phyloP scores from a whole-genome alignment of 2,329 filamentous ascomycete species.

The Pseudonectria buxi region DNA sequence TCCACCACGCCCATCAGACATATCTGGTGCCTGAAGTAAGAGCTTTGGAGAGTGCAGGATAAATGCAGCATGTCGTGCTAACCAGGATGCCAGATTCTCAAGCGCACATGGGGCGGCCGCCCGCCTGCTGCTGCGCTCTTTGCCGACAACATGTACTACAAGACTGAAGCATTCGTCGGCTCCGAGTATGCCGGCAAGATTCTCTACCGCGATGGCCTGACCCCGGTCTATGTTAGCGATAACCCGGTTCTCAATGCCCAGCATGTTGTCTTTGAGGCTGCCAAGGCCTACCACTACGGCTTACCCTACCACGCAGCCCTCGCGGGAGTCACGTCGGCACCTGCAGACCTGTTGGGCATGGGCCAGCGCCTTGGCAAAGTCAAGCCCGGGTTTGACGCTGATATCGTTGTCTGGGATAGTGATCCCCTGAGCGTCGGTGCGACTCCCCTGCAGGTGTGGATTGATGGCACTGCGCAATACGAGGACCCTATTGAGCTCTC shows the following conservation, averaged over 20 bases:
- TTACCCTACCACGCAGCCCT: conserved; percentile 55
- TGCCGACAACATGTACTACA: conserved; percentile 68
- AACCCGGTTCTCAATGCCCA: conserved; percentile 65
- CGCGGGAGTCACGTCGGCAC: conserved; percentile 50
- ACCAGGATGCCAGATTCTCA: conserved; percentile 37
- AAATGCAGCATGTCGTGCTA: background rate
- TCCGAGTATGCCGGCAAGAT: conserved; percentile 62
- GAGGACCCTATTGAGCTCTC: conserved; percentile 46
- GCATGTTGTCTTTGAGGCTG: conserved; percentile 60
- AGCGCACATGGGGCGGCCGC: conserved; percentile 47
- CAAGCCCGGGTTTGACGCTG: conserved; percentile 55
- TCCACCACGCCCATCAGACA: conserved; percentile 64
- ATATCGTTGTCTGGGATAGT: conserved; percentile 56
- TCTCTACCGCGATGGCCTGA: conserved; percentile 58
- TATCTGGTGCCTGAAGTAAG: conserved; percentile 57
- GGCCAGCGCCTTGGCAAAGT: conserved; percentile 53
- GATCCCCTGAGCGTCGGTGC: conserved; percentile 56
- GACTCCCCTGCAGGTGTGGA: conserved; percentile 55
- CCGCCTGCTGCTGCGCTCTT: conserved; percentile 57
- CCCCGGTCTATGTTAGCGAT: conserved; percentile 62
- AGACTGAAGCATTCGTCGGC: conserved; percentile 57
- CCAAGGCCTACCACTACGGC: conserved; percentile 53
- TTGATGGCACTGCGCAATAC: conserved; percentile 51
- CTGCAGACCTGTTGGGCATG: conserved; percentile 51
- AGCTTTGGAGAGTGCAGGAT: background rate